These are phyloP conservation scores for Termitomyces heimii DNA, from an alignment of 768 basidiomycete genomes.

Conservation along the genomic window DNA sequence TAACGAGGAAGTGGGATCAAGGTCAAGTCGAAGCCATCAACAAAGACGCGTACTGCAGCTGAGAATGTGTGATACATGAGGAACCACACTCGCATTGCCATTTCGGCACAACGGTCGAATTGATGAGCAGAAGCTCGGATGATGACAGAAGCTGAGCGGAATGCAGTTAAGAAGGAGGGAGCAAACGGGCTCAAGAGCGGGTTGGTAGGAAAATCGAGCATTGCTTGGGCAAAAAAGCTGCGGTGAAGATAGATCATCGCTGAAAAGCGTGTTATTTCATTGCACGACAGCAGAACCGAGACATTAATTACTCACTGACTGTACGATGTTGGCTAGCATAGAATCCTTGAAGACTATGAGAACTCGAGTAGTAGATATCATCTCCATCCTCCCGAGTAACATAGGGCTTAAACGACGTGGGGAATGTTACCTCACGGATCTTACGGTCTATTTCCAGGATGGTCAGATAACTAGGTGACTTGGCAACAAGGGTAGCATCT, in stretches of 20 bases:
- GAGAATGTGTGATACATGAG: slow-evolving; percentile 45
- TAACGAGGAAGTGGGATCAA: slow-evolving; percentile 16
- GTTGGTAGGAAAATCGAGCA: slow-evolving; percentile 47
- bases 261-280: slow-evolving; percentile 9
- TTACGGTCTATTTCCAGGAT: slow-evolving; percentile 47
- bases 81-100: slow-evolving; percentile 48
- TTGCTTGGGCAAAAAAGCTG: slow-evolving; percentile 53
- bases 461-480: slow-evolving; percentile 37
- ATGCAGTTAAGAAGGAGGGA: slow-evolving; percentile 50
- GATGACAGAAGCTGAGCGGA: slow-evolving; percentile 43
- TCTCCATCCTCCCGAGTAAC: slow-evolving; percentile 37
- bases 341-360: slow-evolving; percentile 46
- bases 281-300: neutral
- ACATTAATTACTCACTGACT: slow-evolving; percentile 38
- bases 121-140: slow-evolving; percentile 45
- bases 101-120: slow-evolving; percentile 39
- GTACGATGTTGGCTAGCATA: slow-evolving; percentile 53
- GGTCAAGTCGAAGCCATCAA: neutral
- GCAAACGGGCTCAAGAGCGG: slow-evolving; percentile 51
- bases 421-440: slow-evolving; percentile 40
- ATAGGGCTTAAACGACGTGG: slow-evolving; percentile 41
- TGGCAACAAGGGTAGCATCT: slow-evolving; percentile 42
- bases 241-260: slow-evolving; percentile 51
- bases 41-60: slow-evolving; percentile 32
- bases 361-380: slow-evolving; percentile 41